A percentile compares a stretch with the other conserved stretches of the same genome.
phyloP scores from a whole-genome alignment of 305 asterid genomes.

The Fraxinus greggii region DNA sequence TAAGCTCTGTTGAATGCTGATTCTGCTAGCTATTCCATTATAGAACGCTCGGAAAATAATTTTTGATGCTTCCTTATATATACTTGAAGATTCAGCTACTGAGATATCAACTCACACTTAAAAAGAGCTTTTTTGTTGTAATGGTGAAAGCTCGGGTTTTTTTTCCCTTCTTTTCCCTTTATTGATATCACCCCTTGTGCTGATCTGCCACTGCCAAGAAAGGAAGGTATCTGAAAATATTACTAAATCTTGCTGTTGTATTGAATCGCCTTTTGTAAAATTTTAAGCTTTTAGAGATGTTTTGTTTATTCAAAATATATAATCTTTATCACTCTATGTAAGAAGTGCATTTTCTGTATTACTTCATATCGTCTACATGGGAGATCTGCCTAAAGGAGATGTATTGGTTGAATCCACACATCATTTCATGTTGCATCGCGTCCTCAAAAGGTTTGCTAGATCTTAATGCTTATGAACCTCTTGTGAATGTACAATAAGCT shows the following conservation, averaged over 20 bases:
- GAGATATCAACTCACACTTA: too few species aligned
- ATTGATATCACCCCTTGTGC: conserved; percentile 28
- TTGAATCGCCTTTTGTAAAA: neutral
- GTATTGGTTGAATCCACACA: conserved; percentile 35
- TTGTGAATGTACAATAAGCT: neutral
- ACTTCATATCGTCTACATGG: conserved; percentile 57
- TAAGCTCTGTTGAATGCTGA: too few species aligned
- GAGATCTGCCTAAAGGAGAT: conserved; percentile 32
- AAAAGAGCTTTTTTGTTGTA: neutral
- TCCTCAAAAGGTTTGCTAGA: neutral
- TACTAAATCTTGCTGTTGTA: neutral
- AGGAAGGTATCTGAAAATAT: conserved; percentile 26
- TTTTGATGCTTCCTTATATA: too few species aligned
- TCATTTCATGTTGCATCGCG: conserved; percentile 27
- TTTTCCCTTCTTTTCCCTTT: conserved; percentile 27
- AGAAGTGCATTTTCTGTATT: neutral
- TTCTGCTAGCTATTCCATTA: too few species aligned
- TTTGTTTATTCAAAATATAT: neutral
- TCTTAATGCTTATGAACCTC: neutral
- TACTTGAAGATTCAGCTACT: too few species aligned
- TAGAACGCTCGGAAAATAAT: too few species aligned
- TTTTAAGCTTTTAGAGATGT: neutral
- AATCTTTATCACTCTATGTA: neutral
- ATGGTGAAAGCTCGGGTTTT: conserved; percentile 27
- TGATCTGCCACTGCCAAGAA: conserved; percentile 35